Percentiles rank a stretch among this genome's conserved stretches.
Evolutionary conservation across 2,329 filamentous ascomycete genomes (phyloP).

Genomic region (Trichoderma sp.): DNA sequence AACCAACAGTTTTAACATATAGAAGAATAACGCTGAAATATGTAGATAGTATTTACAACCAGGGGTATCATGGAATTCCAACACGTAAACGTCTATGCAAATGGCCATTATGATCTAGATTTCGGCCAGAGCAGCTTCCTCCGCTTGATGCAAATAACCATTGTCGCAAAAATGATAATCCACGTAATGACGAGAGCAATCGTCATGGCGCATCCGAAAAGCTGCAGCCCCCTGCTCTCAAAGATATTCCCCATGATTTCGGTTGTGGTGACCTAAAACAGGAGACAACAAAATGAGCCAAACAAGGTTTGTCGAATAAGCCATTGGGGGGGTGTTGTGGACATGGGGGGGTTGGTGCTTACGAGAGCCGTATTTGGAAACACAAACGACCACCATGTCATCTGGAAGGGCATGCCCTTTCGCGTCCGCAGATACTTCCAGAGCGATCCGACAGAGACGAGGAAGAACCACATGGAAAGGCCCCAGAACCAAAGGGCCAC

Average conservation of each 20-base stretch:
- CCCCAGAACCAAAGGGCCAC: slow-evolving; percentile 78
- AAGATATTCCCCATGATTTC: slow-evolving; percentile 66
- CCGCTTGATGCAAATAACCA: slow-evolving; percentile 64
- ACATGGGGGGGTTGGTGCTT: slow-evolving; percentile 15
- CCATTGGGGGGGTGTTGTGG: too few species aligned
- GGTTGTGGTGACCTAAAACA: slow-evolving; percentile 58
- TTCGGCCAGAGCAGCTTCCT: slow-evolving; percentile 71
- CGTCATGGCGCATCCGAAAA: slow-evolving; percentile 67
- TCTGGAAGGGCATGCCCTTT: slow-evolving; percentile 68
- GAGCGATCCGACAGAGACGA: slow-evolving; percentile 73
- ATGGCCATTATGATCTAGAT: not conserved
- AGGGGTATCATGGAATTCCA: not conserved
- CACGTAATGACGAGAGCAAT: slow-evolving; percentile 64
- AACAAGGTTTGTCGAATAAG: not conserved
- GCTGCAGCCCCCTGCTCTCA: slow-evolving; percentile 55
- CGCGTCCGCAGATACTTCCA: slow-evolving; percentile 60
- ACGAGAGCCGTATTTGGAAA: slow-evolving; percentile 75
- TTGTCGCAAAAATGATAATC: slow-evolving; percentile 64
- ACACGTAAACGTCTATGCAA: not conserved
- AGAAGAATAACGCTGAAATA: not conserved
- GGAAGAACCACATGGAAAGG: slow-evolving; percentile 79
- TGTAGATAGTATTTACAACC: not conserved
- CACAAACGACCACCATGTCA: slow-evolving; percentile 83
- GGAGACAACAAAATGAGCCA: not conserved
- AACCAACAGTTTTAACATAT: not conserved